Base-by-base conservation (phyloP, 257 asterid genomes). In the Solanum medicagineum region DNA sequence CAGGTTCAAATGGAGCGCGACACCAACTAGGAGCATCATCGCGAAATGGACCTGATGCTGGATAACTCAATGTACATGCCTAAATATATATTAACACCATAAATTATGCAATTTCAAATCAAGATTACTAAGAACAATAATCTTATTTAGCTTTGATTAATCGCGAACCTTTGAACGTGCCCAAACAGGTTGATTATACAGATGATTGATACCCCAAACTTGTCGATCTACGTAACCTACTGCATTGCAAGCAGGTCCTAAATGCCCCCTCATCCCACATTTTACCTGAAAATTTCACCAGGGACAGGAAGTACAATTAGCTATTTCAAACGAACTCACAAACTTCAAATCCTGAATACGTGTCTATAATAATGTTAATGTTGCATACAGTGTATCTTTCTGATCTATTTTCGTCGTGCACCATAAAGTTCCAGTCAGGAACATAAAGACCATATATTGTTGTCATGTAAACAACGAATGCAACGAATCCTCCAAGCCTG, bases 251-350 rank as follows among this genome's bases (percentile, higher is more conserved):
- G 96, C 99, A 3, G 97, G 98, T 80, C 98, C 97, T 26, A 94
- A 73, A 87, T 95, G 99, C 16, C 99, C 98, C 88, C 96, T 90
- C 97, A 93, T 95, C 88, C 98, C 97, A 88, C 99, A 95, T 89
- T 92, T 95, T 53, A 95, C 97, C 99, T 95, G 87, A 26, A 89
- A 89, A 66, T 40, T 80, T 63, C 44, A 26, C 44, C 42, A 62
- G 70, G 42, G 17, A 0, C 36, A 8, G 40, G 36, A 62, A 62
- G 16, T 62, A 62, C 36, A 62, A 22, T 62, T 65, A 7, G 11
- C 11, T 26, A 65, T 65, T 19, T 56, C 24, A 56, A 1, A n/a
- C n/a, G 12, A 19, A 57, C 63, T 57, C 63, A 66, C 32, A 32
- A 66, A 66, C 47, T 32, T 66, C 74, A 66, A 66, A 66, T 66